Conservation (phyloP, 2,329 filamentous ascomycete genomes). For the Xylariaceae sp. region DNA sequence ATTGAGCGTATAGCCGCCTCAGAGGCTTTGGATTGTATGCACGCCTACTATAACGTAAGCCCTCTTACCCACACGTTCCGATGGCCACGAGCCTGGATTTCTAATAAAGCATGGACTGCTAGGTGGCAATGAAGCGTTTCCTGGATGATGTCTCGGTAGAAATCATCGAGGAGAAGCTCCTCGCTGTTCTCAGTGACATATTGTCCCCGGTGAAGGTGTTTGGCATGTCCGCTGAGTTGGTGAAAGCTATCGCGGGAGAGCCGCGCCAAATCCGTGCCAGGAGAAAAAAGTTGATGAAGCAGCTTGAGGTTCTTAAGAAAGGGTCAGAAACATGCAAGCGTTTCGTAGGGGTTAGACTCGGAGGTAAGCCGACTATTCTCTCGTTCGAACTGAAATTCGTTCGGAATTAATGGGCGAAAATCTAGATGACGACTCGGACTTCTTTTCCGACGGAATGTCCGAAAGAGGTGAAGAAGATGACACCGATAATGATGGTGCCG, state of each 20-base stretch:
- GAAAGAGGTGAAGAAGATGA: neutral
- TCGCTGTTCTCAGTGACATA: slow-evolving; percentile 36
- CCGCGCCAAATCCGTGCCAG: slow-evolving; percentile 36
- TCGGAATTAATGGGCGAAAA: neutral
- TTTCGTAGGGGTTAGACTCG: slow-evolving; percentile 27
- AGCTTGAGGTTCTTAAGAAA: slow-evolving; percentile 37
- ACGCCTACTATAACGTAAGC: slow-evolving; percentile 37
- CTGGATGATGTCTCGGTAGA: slow-evolving; percentile 42
- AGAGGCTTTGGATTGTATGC: slow-evolving; percentile 35
- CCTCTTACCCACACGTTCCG: no score
- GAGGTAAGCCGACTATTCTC: slow-evolving; percentile 12
- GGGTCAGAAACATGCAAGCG: slow-evolving; percentile 38
- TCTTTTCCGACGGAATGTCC: neutral
- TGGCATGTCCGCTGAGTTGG: slow-evolving; percentile 35
- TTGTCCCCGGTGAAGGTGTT: slow-evolving; percentile 39
- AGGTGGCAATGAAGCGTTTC: slow-evolving; percentile 44
- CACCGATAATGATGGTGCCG: neutral
- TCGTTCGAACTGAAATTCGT: neutral
- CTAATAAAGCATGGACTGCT: neutral
- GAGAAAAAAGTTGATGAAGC: slow-evolving; percentile 36
- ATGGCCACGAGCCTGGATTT: neutral
- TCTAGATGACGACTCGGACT: slow-evolving; percentile 7
- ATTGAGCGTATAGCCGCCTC: slow-evolving; percentile 30
- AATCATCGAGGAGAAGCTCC: slow-evolving; percentile 40
- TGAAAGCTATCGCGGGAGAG: slow-evolving; percentile 40